Conservation (phyloP, 495 filamentous ascomycete species). For the Penicillium paxilli region DNA sequence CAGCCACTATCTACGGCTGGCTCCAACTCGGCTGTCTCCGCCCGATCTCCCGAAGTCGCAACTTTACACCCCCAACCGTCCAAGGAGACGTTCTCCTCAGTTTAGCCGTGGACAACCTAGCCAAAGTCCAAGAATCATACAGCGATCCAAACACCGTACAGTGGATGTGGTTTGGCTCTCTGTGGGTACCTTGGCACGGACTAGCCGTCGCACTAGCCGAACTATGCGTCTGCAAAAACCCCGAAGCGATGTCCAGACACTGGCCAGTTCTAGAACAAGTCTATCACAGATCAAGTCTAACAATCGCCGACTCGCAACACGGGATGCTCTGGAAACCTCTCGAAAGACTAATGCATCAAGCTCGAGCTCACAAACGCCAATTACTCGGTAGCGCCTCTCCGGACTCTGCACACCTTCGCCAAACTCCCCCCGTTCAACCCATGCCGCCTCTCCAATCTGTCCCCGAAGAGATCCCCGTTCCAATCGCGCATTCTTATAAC, state of each 20-base stretch:
- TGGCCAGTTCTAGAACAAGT: constrained; percentile 68
- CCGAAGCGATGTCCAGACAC: constrained; percentile 63
- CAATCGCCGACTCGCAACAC: constrained; percentile 52
- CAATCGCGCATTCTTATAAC: neutral
- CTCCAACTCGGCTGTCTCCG: constrained; percentile 35
- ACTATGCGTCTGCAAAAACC: constrained; percentile 63
- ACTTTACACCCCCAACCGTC: constrained; percentile 28
- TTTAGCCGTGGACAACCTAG: constrained; percentile 32
- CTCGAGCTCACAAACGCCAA: constrained; percentile 22
- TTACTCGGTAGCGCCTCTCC: constrained; percentile 7
- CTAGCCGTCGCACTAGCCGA: constrained; percentile 62
- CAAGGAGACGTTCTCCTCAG: constrained; percentile 26
- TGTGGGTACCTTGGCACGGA: constrained; percentile 49
- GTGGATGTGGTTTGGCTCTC: constrained; percentile 41
- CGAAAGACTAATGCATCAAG: constrained; percentile 60
- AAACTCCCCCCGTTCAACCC: neutral
- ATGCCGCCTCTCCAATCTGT: neutral
- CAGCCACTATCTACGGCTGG: constrained; percentile 24
- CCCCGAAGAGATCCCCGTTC: neutral
- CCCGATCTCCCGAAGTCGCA: constrained; percentile 25
- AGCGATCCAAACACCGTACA: constrained; percentile 22
- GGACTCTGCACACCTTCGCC: neutral
- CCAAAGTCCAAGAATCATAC: constrained; percentile 18
- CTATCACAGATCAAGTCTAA: constrained; percentile 52
- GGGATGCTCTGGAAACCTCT: constrained; percentile 71